Base-by-base conservation (phyloP, 768 basidiomycete species). In the Hericium erinaceus region DNA sequence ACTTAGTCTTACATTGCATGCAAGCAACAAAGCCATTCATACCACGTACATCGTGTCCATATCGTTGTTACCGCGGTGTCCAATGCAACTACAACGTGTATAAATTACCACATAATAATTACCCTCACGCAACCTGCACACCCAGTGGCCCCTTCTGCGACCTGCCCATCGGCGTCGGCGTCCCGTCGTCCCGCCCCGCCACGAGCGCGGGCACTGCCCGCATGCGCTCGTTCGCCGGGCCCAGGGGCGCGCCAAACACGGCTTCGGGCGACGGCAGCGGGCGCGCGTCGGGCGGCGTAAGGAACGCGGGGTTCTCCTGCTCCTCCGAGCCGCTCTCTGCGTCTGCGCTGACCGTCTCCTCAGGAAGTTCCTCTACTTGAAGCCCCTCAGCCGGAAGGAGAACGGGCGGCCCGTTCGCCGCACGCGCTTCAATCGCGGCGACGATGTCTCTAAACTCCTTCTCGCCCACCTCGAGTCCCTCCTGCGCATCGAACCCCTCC, bases 381-480 rank as follows among this genome's bases (percentile, higher is more conserved):
- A 52, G 40, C 20, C 48, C 61, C 11, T 56, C 39, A 3, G 55
- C 39, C 18, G 60, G 58, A 3, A 56, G 55, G 15, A 59, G 50
- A 20, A 61, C 39, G 18, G 55, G 58, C 46, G 52, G 48, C 7
- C 54, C 7, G 1, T 24, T 57, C 41, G 26, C 44, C 1, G 44
- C 57, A 18, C 53, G 66, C 33, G 53, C 40, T 5, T 58, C 62
- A 12, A 63, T 55, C 33, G 58, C 54, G 2, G 39, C 48, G 22
- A 49, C 56, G 26, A 68, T 61, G 5, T 46, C 57, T 8, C 48
- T 39, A 24, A 66, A 59, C 33, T 63, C 67, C 7, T 63, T 52
- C 40, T 54, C 64, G 37, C 67, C 67, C 5, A 58, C 58, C 67
- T 61, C 65, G 7, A 46, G 48, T 16, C 55, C 58, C 37, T 61